These are phyloP conservation scores for Akanthomyces dipterigenus DNA, from an alignment of 2,329 filamentous ascomycete genomes.

Conservation along the genomic window DNA sequence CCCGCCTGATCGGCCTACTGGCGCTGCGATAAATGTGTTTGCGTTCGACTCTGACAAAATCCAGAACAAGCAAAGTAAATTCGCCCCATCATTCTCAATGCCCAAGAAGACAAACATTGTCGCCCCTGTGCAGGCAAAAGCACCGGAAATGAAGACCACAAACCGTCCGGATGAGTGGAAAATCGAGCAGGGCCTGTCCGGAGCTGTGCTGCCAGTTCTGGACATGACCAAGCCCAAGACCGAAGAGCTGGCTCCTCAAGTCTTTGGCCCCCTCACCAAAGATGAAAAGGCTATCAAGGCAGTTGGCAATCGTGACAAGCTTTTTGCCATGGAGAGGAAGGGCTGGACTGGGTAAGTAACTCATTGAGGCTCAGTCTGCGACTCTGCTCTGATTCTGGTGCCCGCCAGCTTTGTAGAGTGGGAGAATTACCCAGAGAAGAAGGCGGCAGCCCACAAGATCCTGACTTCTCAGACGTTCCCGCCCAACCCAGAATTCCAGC, in stretches of 20 bases:
- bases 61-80: not conserved
- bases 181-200: slow-evolving; percentile 45
- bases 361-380: not conserved
- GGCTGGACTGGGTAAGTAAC: slow-evolving; percentile 27
- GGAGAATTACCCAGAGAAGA: slow-evolving; percentile 65
- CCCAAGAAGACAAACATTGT: not conserved
- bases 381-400: not conserved
- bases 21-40: not conserved
- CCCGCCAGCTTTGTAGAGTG: slow-evolving; percentile 54
- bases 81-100: not conserved
- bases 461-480: slow-evolving; percentile 21
- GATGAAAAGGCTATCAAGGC: slow-evolving; percentile 34
- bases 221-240: slow-evolving; percentile 36
- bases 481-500: slow-evolving; percentile 47
- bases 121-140: not conserved
- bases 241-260: slow-evolving; percentile 21
- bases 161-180: slow-evolving; percentile 43
- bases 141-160: slow-evolving; percentile 11
- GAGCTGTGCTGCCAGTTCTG: slow-evolving; percentile 37
- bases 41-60: not conserved
- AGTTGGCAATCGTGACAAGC: slow-evolving; percentile 28
- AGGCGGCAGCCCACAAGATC: slow-evolving; percentile 50
- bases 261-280: slow-evolving; percentile 26
- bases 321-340: slow-evolving; percentile 23
- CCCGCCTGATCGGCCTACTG: not conserved